Evolutionary conservation across 495 filamentous ascomycete species (phyloP).

Genomic region (Neurospora sp.): DNA sequence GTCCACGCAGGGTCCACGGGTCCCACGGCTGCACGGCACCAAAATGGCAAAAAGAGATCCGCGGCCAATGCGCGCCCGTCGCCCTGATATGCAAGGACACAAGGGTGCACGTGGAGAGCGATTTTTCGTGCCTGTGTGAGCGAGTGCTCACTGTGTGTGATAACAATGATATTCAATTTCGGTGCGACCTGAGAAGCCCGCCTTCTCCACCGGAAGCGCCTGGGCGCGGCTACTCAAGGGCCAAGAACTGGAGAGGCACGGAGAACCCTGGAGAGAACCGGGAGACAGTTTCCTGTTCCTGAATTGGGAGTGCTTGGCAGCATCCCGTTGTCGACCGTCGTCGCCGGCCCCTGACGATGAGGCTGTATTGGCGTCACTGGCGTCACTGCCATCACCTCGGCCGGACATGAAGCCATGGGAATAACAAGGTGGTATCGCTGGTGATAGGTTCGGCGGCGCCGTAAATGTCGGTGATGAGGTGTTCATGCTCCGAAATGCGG

Average conservation of each 20-base stretch:
- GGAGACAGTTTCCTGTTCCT: not conserved
- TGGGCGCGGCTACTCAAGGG: not conserved
- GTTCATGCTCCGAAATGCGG: not conserved
- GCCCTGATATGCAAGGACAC: not conserved
- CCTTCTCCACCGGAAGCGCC: not conserved
- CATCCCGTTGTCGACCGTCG: not conserved
- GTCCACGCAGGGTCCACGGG: not conserved
- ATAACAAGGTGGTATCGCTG: not conserved
- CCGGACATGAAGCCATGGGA: not conserved
- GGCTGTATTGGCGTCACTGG: not conserved
- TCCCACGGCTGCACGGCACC: not conserved
- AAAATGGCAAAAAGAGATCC: not conserved
- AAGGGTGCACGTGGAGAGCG: slow-evolving; percentile 11
- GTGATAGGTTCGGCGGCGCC: not conserved
- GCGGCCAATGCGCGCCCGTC: not conserved
- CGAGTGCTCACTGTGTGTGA: not conserved
- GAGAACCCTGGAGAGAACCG: not conserved
- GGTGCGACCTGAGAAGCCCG: not conserved
- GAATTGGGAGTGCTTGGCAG: not conserved
- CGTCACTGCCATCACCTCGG: not conserved
- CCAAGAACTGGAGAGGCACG: not conserved
- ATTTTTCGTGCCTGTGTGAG: slow-evolving; percentile 1
- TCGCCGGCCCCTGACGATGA: not conserved
- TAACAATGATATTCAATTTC: not conserved
- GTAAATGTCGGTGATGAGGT: not conserved